Base-by-base conservation (phyloP, 495 filamentous ascomycete genomes). In the Hypoxylon lenormandii region DNA sequence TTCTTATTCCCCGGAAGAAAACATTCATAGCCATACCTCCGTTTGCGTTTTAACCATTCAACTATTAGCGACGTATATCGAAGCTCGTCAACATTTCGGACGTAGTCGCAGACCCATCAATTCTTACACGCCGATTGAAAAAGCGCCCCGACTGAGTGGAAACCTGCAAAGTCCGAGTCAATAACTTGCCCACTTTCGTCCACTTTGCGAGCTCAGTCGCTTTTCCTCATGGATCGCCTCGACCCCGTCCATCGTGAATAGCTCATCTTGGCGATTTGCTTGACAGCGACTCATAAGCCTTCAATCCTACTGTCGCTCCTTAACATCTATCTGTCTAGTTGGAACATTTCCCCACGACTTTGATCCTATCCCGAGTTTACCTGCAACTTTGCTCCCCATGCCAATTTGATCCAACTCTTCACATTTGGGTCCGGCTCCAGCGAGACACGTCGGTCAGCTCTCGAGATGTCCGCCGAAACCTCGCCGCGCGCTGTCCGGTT, bases 401-500 rank as follows among this genome's bases (percentile, higher is more conserved):
- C 57, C 33, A 46, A 47, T 33, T 45, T 65, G 43, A 72, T n/a
- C 46, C 51, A 55, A 30, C 45, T 30, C 50, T 49, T 50, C 37
- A 47, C 40, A 48, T 63, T 63, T 58, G 52, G 68, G 49, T 63
- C 37, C 47, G 52, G 21, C 56, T 73, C 65, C 60, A 67, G 64
- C 64, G 57, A 71, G 61, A 64, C 47, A 36, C 59, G 55, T 7
- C 48, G 54, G 61, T 33, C 33, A 38, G 40, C 55, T 52, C 50
- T 40, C 56, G 42, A 65, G 16, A 83, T 81, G 78, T 76, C 74
- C 22, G 64, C 75, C 76, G 83, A 86, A 59, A 73, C 78, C 5
- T 84, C 84, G 4, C 82, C 83, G 49, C 80, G 84, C 55, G 74
- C 76, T 56, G 82, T 86, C 62, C 83, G 85, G 64, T 87, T 87